Evolutionary conservation across 441 rosid genomes (phyloP).

Genomic region (Brassica hybrid): DNA sequence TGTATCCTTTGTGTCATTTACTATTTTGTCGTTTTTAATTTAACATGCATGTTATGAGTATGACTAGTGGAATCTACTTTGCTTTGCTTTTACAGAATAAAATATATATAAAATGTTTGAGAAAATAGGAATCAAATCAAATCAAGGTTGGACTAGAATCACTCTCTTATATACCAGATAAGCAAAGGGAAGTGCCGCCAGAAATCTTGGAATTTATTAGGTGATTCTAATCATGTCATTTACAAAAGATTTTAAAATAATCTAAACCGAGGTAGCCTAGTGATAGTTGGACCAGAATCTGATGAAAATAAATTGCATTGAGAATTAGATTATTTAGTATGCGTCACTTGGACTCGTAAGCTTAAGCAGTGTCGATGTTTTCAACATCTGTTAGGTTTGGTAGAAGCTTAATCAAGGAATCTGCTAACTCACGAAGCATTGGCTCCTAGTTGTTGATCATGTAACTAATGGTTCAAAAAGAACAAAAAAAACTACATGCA

Average conservation of each 20-base stretch:
- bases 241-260: not conserved
- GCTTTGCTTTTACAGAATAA: not conserved
- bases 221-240: not conserved
- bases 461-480: not conserved
- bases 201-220: not conserved
- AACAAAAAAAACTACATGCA: no score
- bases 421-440: no score
- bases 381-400: no score
- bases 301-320: not conserved
- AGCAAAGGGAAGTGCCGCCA: not conserved
- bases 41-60: not conserved
- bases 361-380: no score
- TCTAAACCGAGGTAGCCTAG: not conserved
- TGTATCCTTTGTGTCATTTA: conserved; percentile 13
- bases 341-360: no score
- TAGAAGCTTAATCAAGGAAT: no score
- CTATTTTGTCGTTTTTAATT: conserved; percentile 19
- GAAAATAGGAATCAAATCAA: not conserved
- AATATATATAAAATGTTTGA: not conserved
- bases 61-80: conserved; percentile 9
- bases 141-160: not conserved
- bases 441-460: no score
- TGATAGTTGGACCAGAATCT: conserved; percentile 5
- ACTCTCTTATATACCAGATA: not conserved
- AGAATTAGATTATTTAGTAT: no score